phyloP scores from a whole-genome alignment of 148 eudicot species.

The Rhododendron simsii region DNA sequence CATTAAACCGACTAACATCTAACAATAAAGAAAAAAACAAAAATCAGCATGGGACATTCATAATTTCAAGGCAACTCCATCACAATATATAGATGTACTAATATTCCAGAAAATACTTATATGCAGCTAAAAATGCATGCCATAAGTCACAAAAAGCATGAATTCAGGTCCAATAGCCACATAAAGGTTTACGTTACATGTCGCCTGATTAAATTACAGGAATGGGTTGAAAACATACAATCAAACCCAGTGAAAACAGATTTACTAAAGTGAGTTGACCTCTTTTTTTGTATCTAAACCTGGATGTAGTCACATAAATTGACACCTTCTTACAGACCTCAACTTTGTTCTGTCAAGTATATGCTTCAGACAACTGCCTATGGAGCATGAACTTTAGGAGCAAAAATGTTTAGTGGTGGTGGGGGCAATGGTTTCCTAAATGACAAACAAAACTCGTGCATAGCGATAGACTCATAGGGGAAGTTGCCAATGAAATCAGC shows the following conservation, averaged over 20 bases:
- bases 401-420: neutral
- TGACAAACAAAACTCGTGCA: neutral
- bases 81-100: neutral
- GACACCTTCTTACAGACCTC: neutral
- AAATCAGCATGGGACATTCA: neutral
- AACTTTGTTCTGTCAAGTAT: too few species aligned
- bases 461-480: neutral
- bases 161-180: neutral
- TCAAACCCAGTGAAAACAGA: slow-evolving; percentile 1
- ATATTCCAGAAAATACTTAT: neutral
- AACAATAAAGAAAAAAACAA: slow-evolving; percentile 1
- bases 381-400: neutral
- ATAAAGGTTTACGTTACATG: neutral
- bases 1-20: slow-evolving; percentile 28
- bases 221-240: neutral
- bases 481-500: neutral
- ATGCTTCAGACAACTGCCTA: neutral
- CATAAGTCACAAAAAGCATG: neutral
- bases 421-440: neutral
- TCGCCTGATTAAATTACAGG: neutral
- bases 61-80: neutral
- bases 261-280: neutral
- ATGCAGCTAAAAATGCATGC: neutral
- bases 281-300: neutral
- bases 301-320: neutral